Evolutionary conservation across 352 stramenopile species (phyloP), one percentile per base, ranked within the genome.

Genomic region (Phytophthora ramorum): DNA sequence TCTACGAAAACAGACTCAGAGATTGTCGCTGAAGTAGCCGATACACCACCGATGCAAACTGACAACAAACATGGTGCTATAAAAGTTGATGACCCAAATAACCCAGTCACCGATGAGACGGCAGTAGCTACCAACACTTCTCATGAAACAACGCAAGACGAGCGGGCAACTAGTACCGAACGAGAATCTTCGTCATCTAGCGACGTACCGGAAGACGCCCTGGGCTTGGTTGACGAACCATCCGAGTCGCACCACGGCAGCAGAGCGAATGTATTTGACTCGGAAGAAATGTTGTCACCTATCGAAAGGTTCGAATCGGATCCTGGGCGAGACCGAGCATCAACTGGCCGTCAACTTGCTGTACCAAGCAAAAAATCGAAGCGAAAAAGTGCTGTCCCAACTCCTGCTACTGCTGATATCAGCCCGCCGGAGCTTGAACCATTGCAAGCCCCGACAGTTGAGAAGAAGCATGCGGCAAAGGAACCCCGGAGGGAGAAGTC

Each of bases 401-500:
- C 19, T n/a, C 34, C n/a, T 45, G 7, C 60, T 59, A 8, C 19
- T 26, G 32, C 7, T 35, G 52, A 58, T 32, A 62, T 10, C 22
- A 61, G 14, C 7, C 30, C 16, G 12, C 16, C 32, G 46, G 26
- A 10, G 9, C 5, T 17, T 52, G 54, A 59, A 9, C 16, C 37
- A 20, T 9, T 34, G 3, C 58, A 63, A 51, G 14, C 41, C 37
- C 16, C 26, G 26, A 38, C 26, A 28, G 35, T 38, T n/a, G 69
- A 72, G 9, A 84, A 78, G 44, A 85, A 85, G 30, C 46, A 69
- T 10, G 44, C 34, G 41, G 24, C 22, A 1, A 87, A 82, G 38
- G 75, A 84, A n/a, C 41, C 67, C 8, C 74, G 75, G 37, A 89
- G 87, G 43, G 80, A 92, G 13, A 90, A 88, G 26, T 43, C 63